Evolutionary conservation across 1,284 basidiomycete genomes (phyloP), one percentile per base, ranked within the genome.

Genomic region (Leccinum cinnamomeum): DNA sequence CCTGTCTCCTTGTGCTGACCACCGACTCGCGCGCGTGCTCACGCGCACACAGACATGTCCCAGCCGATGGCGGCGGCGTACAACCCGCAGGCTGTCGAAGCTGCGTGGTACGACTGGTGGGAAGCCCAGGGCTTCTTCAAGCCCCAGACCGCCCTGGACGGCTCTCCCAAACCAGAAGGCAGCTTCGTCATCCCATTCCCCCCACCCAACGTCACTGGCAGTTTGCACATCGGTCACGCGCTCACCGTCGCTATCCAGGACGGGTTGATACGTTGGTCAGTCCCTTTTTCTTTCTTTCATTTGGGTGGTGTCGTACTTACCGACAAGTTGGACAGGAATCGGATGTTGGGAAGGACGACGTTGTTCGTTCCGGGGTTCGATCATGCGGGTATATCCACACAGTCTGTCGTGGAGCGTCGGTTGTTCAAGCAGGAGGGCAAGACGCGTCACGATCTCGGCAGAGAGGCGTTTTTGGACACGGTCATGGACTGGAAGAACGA

Each of bases 401-500:
- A 99, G 77, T 95, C 94, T 56, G 97, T 99, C 30, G 97, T 99
- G 3, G 97, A 99, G 77, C 95, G 95, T 77, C 85, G 96, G 39
- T 72, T 99, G 6, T 90, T 88, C 78, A 98, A 97, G 79, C 79
- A 84, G 1, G 85, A 90, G 58, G 93, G 94, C 14, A 82, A 91
- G 79, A 92, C 92, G 2, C 82, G 97, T 61, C 95, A 98, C 76
- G 94, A 99, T 77, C 87, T 98, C 48, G 97, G 97, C 2, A 87
- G 97, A 59, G 95, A 97, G 70, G 89, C 85, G 71, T 98, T 99
- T 80, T 75, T 99, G 63, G 88, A 92, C 67, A 95, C 89, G 67
- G 96, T 99, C 28, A 92, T 91, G 86, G 91, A 92, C 54, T 99
- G 97, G 97, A 98, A 98, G 78, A 92, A 97, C 71, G 94, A 98